phyloP scores from a whole-genome alignment of 2,329 filamentous ascomycete species.

The Aspergillus pseudoterreus region DNA sequence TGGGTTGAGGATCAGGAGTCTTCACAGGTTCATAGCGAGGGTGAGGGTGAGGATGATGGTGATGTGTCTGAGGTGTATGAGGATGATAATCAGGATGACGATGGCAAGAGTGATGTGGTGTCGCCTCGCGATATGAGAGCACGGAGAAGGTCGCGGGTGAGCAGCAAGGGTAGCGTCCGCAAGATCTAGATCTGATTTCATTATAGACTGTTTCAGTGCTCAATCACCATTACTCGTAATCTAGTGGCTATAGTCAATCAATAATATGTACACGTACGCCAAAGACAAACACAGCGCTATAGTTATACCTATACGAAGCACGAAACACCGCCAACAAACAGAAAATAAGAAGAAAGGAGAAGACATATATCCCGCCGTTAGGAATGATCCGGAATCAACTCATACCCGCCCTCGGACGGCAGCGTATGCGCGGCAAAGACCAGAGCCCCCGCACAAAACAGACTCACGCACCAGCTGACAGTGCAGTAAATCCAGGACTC shows the following conservation, averaged over 20 bases:
- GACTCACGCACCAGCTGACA: constrained; percentile 55
- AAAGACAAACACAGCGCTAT: constrained; percentile 5
- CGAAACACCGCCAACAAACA: not conserved
- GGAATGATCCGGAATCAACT: constrained; percentile 58
- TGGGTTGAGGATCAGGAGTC: constrained; percentile 7
- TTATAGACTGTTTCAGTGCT: no score
- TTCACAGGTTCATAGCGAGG: not conserved
- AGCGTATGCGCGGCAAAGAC: constrained; percentile 65
- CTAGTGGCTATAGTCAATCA: not conserved
- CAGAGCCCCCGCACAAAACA: constrained; percentile 56
- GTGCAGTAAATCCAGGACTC: constrained; percentile 72
- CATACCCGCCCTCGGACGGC: constrained; percentile 80
- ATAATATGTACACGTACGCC: constrained; percentile 1
- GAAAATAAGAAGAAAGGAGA: not conserved
- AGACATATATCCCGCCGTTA: constrained; percentile 1
- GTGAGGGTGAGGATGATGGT: not conserved
- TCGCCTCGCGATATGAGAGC: no score
- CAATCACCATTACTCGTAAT: no score
- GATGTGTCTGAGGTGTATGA: not conserved
- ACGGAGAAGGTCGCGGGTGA: not conserved
- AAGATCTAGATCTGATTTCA: not conserved
- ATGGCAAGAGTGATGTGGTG: not conserved
- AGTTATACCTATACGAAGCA: not conserved
- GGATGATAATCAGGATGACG: not conserved
- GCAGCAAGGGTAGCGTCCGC: constrained; percentile 6